These are phyloP conservation scores for Venustampulla echinocandica DNA, from an alignment of 495 filamentous ascomycete genomes.

Conservation along the genomic window DNA sequence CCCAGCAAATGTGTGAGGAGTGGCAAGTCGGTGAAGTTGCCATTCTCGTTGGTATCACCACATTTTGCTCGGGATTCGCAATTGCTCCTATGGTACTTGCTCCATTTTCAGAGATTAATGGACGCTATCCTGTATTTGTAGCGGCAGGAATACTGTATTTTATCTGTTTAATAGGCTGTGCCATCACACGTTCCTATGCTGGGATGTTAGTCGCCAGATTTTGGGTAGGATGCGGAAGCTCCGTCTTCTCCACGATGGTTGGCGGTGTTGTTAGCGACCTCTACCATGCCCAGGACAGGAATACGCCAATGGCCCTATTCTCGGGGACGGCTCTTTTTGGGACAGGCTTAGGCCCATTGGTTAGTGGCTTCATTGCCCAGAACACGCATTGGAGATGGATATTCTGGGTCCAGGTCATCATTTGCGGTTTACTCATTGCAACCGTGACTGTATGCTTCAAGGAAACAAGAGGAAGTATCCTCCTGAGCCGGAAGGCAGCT, in stretches of 20 bases:
- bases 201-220: conserved; percentile 75
- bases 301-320: conserved; percentile 87
- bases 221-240: conserved; percentile 63
- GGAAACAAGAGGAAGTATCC: conserved; percentile 76
- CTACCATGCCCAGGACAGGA: conserved; percentile 69
- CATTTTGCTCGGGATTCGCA: conserved; percentile 76
- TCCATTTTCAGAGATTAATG: conserved; percentile 83
- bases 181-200: conserved; percentile 58
- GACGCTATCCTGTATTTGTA: conserved; percentile 73
- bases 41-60: conserved; percentile 68
- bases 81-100: conserved; percentile 85
- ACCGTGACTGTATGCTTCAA: conserved; percentile 59
- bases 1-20: conserved; percentile 50
- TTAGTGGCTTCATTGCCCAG: conserved; percentile 61
- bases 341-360: conserved; percentile 71
- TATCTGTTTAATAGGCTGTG: conserved; percentile 66
- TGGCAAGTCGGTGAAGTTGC: conserved; percentile 56
- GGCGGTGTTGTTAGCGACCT: conserved; percentile 88
- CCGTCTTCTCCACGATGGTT: conserved; percentile 86
- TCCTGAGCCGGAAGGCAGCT: conserved; percentile 68
- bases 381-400: conserved; percentile 75
- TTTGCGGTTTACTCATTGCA: conserved; percentile 51
- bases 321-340: conserved; percentile 67
- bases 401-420: conserved; percentile 78
- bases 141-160: conserved; percentile 57